Conservation (phyloP, 768 basidiomycete genomes). For the Coprinopsis cinerea region DNA sequence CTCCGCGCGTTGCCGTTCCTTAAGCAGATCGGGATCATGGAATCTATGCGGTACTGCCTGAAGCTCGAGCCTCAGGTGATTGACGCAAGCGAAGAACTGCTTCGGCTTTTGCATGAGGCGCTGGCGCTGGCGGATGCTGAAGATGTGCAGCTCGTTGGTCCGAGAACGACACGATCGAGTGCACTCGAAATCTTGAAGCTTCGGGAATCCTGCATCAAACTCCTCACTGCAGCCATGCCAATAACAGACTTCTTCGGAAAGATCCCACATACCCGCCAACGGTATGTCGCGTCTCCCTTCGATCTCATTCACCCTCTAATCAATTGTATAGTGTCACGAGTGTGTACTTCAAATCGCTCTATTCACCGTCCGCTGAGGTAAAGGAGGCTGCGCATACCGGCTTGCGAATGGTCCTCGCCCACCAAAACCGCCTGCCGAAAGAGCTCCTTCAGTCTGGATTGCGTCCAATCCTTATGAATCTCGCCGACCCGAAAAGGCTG, state of each 20-base stretch:
- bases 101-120: conserved; percentile 88
- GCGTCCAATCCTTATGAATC: conserved; percentile 94
- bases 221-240: conserved; percentile 92
- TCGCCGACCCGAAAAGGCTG: conserved; percentile 92
- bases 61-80: conserved; percentile 84
- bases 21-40: conserved; percentile 97
- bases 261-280: conserved; percentile 79
- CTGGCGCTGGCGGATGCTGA: conserved; percentile 95
- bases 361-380: conserved; percentile 84
- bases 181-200: conserved; percentile 80
- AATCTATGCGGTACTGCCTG: conserved; percentile 92
- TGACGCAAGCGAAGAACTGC: conserved; percentile 87
- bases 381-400: conserved; percentile 96
- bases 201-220: conserved; percentile 88
- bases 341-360: conserved; percentile 97
- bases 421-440: conserved; percentile 89
- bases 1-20: conserved; percentile 90
- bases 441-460: conserved; percentile 93
- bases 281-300: conserved; percentile 37
- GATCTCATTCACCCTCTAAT: not conserved
- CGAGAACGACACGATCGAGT: conserved; percentile 71
- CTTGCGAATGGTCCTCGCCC: conserved; percentile 78
- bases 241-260: conserved; percentile 89
- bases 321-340: conserved; percentile 71
- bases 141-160: conserved; percentile 73